Conservation (phyloP, 306 rosid species). For the Delonix regia region DNA sequence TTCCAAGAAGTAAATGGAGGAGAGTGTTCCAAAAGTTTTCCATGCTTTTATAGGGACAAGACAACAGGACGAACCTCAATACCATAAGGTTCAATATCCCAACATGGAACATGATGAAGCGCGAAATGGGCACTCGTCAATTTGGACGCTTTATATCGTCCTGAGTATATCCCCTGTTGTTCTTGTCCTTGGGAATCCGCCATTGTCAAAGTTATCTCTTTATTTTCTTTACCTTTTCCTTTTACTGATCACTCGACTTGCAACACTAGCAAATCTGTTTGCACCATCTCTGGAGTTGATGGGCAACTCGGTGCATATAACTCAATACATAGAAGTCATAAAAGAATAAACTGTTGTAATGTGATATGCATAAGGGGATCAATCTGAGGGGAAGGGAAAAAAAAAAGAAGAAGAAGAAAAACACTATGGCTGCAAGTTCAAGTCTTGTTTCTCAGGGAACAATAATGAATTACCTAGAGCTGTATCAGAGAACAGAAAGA, state of each 20-base stretch:
- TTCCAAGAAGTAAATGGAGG: neutral
- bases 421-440: neutral
- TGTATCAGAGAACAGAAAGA: too few relatives aligned
- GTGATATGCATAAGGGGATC: neutral
- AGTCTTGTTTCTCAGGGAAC: neutral
- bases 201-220: neutral
- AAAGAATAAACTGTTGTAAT: neutral
- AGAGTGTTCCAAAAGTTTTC: neutral
- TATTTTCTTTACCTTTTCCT: neutral
- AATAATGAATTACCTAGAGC: constrained; percentile 22
- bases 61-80: constrained; percentile 2
- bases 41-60: neutral
- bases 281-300: too few relatives aligned
- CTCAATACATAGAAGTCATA: too few relatives aligned
- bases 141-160: neutral
- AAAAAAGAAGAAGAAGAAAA: too few relatives aligned
- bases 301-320: too few relatives aligned
- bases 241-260: neutral
- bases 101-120: neutral
- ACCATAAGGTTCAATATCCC: neutral
- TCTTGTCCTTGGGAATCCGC: neutral
- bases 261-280: neutral
- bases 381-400: neutral
- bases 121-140: neutral
- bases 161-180: neutral